Percentiles rank a stretch among this genome's conserved stretches.
These are phyloP conservation scores for Epichloe scottii DNA, from an alignment of 2,329 filamentous ascomycete genomes.

Conservation along the genomic window DNA sequence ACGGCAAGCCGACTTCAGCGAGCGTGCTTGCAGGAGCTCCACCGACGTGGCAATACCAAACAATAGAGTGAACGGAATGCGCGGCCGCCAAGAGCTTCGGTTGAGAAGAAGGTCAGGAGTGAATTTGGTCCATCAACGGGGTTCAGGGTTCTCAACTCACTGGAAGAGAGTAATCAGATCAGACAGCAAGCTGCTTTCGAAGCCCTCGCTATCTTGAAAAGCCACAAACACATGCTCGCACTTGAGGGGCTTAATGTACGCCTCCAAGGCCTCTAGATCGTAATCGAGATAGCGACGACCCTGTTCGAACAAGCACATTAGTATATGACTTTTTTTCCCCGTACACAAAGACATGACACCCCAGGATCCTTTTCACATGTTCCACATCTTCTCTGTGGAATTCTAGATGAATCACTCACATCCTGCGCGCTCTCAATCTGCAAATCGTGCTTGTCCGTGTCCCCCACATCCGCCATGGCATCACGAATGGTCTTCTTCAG, in stretches of 20 bases:
- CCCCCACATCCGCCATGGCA: slow-evolving; percentile 36
- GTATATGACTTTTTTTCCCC: background rate
- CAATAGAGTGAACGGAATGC: slow-evolving; percentile 64
- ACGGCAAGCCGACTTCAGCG: slow-evolving; percentile 56
- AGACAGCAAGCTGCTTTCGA: slow-evolving; percentile 59
- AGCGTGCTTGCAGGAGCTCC: slow-evolving; percentile 62
- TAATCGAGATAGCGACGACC: slow-evolving; percentile 61
- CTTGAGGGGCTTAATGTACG: slow-evolving; percentile 40
- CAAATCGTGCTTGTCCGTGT: slow-evolving; percentile 46
- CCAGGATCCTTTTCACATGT: too few relatives aligned
- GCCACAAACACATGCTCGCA: slow-evolving; percentile 54
- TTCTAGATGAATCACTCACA: slow-evolving; percentile 22
- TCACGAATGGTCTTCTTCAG: slow-evolving; percentile 64
- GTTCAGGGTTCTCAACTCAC: slow-evolving; percentile 28
- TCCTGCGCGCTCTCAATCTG: slow-evolving; percentile 32
- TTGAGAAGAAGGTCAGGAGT: slow-evolving; percentile 16
- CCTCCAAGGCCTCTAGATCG: slow-evolving; percentile 59
- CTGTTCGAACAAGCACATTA: slow-evolving; percentile 17
- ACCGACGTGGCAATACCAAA: slow-evolving; percentile 75
- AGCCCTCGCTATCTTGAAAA: slow-evolving; percentile 73
- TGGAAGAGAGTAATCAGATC: slow-evolving; percentile 58
- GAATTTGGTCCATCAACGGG: background rate
- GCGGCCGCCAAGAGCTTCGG: slow-evolving; percentile 49
- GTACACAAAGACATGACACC: too few relatives aligned
- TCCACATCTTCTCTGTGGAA: too few relatives aligned